phyloP scores from a whole-genome alignment of 495 filamentous ascomycete genomes.

The Hapsidospora chrysogenum region DNA sequence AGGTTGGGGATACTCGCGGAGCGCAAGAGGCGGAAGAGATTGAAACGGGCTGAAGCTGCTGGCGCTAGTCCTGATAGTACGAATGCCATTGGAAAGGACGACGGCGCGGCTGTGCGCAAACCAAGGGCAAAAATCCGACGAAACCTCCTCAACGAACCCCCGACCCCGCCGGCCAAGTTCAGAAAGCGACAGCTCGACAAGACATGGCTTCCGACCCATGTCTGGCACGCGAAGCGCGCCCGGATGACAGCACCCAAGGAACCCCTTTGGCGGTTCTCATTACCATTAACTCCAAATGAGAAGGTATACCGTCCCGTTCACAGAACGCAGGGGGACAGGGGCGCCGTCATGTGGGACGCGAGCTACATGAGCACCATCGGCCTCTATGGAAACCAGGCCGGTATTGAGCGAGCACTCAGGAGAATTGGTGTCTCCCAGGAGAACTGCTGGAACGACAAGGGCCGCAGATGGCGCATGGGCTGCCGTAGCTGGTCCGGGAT shows the following conservation, averaged over 20 bases:
- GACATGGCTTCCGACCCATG: conserved; percentile 86
- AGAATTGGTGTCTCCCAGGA: conserved; percentile 42
- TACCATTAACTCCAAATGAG: conserved; percentile 69
- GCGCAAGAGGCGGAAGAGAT: conserved; percentile 37
- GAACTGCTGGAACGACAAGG: conserved; percentile 40
- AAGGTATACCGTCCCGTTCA: conserved; percentile 84
- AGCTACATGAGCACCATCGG: conserved; percentile 85
- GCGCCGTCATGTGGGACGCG: conserved; percentile 74
- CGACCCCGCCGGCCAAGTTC: conserved; percentile 50
- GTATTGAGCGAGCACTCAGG: conserved; percentile 46
- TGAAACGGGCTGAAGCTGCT: conserved; percentile 15
- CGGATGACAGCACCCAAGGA: conserved; percentile 64
- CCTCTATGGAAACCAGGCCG: conserved; percentile 48
- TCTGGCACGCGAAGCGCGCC: conserved; percentile 87
- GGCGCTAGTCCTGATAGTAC: background rate
- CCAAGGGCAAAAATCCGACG: conserved; percentile 53
- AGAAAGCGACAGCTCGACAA: conserved; percentile 77
- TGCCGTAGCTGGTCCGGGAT: conserved; percentile 51
- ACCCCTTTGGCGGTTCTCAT: conserved; percentile 75
- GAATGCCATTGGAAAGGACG: background rate
- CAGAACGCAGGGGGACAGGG: conserved; percentile 44
- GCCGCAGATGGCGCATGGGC: conserved; percentile 59
- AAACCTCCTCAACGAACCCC: conserved; percentile 49
- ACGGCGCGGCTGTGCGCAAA: conserved; percentile 4
- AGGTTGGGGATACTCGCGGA: conserved; percentile 47